These are phyloP conservation scores for Albifimbria verrucaria DNA, from an alignment of 2,329 filamentous ascomycete genomes.

Conservation along the genomic window DNA sequence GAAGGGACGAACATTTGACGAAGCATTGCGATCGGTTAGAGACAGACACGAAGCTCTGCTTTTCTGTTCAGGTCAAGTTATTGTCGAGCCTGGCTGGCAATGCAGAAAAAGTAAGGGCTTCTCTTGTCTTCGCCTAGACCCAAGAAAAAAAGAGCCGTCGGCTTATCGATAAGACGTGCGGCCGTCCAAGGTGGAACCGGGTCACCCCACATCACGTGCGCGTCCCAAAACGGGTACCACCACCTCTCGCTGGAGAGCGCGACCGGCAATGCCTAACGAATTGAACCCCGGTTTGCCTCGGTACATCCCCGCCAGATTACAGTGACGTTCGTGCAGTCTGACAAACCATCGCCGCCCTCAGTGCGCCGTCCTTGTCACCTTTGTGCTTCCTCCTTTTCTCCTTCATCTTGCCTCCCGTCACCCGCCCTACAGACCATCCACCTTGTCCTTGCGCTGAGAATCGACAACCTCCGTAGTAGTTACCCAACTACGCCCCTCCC, in stretches of 20 bases:
- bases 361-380: constrained; percentile 24
- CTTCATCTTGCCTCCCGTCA: constrained; percentile 3
- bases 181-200: too few species aligned
- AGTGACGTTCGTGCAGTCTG: constrained; percentile 7
- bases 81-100: too few species aligned
- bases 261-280: background rate
- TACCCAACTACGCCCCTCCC: too few species aligned
- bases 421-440: constrained; percentile 3
- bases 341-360: constrained; percentile 25
- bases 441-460: too few species aligned
- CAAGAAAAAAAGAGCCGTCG: constrained; percentile 21
- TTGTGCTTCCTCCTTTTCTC: constrained; percentile 7
- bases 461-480: too few species aligned
- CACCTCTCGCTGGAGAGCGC: too few species aligned
- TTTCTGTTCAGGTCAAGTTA: constrained; percentile 9
- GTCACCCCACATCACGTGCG: too few species aligned
- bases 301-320: background rate
- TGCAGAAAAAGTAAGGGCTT: too few species aligned
- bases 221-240: too few species aligned
- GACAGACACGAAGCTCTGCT: too few species aligned
- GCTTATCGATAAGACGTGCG: constrained; percentile 32
- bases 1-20: constrained; percentile 41
- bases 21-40: constrained; percentile 36
- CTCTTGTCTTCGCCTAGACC: too few species aligned
- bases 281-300: background rate